Conservation (phyloP, 2,329 filamentous ascomycete genomes). For the Beauveria varroae region DNA sequence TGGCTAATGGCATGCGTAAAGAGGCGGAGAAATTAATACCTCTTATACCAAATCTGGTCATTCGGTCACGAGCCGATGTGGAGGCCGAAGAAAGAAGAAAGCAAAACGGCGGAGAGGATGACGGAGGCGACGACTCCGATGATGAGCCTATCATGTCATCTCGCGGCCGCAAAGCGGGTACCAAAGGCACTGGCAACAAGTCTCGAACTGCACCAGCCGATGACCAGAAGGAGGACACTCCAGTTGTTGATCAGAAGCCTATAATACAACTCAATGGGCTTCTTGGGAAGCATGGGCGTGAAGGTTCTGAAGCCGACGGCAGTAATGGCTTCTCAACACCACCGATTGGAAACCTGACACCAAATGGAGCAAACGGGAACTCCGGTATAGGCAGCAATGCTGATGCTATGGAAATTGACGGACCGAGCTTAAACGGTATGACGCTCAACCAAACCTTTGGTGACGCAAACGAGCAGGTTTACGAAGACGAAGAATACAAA, state of each 20-base stretch:
- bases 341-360: slow-evolving; percentile 66
- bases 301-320: slow-evolving; percentile 77
- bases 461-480: slow-evolving; percentile 64
- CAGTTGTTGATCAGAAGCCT: slow-evolving; percentile 68
- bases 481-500: slow-evolving; percentile 91
- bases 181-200: slow-evolving; percentile 65
- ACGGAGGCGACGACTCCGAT: slow-evolving; percentile 83
- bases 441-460: slow-evolving; percentile 56
- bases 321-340: slow-evolving; percentile 85
- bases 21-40: slow-evolving; percentile 96
- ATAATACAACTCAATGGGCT: slow-evolving; percentile 59
- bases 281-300: slow-evolving; percentile 48
- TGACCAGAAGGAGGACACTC: slow-evolving; percentile 69
- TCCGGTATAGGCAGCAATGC: slow-evolving; percentile 64
- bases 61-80: slow-evolving; percentile 86
- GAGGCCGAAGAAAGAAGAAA: slow-evolving; percentile 81
- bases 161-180: slow-evolving; percentile 73
- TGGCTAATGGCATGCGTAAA: slow-evolving; percentile 93
- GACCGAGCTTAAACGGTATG: slow-evolving; percentile 60
- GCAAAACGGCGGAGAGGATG: slow-evolving; percentile 76
- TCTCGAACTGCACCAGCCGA: slow-evolving; percentile 64
- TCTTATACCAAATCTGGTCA: slow-evolving; percentile 84
- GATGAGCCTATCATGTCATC: slow-evolving; percentile 99
- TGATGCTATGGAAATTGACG: slow-evolving; percentile 84
- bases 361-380: slow-evolving; percentile 60